Evolutionary conservation across 805 yeast species (phyloP), one percentile per base, ranked within the genome.

Genomic region (Yamadazyma sp.): DNA sequence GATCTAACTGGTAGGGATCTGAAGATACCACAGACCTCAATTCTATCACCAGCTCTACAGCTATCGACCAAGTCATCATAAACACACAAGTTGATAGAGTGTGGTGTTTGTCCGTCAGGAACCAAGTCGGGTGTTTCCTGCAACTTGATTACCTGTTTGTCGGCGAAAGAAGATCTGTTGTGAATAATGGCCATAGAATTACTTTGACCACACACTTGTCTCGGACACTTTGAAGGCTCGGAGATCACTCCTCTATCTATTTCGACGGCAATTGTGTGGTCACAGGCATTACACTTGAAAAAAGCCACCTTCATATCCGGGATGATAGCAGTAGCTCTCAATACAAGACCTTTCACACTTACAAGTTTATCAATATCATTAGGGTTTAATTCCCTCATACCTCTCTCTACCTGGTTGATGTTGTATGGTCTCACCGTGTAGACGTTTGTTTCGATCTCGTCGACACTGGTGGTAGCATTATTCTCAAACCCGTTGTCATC

Each of bases 31-130:
- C 96, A 89, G 13, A 90, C 95, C 60, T 91, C 96, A 32, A 93
- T 76, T 42, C 97, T 77, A 60, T 93, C 99, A 71, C 99, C 99
- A 6, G 99, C 97, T 52, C 95, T 77, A 53, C 95, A 84, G 37
- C 85, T 74, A 60, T 93, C 99, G 1, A 93, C 99, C 44, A 93
- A 71, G 59, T 93, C 98, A 61, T 93, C 99, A 57, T 91, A 93
- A 1, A 87, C 95, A 67, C 96, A 88, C 19, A 93, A 67, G 5
- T 95, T 87, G 32, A 93, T 86, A 10, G 96, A 83, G 61, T 93
- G 99, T 1, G 99, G 99, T 2, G 99, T 93, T 63, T 93, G 99
- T 12, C 99, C 99, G 64, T 86, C 98, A 3, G 99, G 99, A 11
- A 91, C 95, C 45, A 80, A 73, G 60, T 93, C 99, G 0, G 96